phyloP scores from a whole-genome alignment of 225 moss, liverwort and hornwort species.

The Physcomitrium patens region DNA sequence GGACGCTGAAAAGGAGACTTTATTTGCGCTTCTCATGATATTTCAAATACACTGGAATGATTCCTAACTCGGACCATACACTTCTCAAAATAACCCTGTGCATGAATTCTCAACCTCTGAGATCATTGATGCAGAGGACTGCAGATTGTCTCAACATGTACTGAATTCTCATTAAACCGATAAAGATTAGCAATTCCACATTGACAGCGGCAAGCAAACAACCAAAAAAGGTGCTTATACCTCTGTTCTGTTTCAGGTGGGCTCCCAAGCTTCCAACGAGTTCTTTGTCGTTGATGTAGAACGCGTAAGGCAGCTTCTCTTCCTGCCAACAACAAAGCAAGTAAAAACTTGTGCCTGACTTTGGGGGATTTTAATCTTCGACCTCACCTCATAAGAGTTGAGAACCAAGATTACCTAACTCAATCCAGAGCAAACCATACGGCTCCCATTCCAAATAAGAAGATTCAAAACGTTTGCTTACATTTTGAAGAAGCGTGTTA shows the following conservation, averaged over 20 bases:
- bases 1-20: no score
- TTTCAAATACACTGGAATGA: background rate
- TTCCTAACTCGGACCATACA: background rate
- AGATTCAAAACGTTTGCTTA: slow-evolving; percentile 18
- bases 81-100: background rate
- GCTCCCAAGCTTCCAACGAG: slow-evolving; percentile 76
- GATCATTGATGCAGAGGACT: background rate
- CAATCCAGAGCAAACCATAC: background rate
- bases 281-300: slow-evolving; percentile 86
- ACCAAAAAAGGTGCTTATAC: slow-evolving; percentile 26
- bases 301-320: slow-evolving; percentile 88
- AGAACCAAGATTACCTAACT: background rate
- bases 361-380: no score
- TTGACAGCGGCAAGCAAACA: background rate
- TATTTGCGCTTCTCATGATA: background rate
- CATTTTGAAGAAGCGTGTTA: slow-evolving; percentile 82
- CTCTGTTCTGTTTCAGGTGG: slow-evolving; percentile 75
- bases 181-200: background rate
- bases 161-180: background rate
- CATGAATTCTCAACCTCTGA: background rate
- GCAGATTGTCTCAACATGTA: background rate
- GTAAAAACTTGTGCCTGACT: background rate
- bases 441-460: background rate
- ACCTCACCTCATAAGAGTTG: no score
- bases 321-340: slow-evolving; percentile 49